phyloP scores from a whole-genome alignment of 371 early-diverging fungal genomes.

The Phascolomyces articulosus region DNA sequence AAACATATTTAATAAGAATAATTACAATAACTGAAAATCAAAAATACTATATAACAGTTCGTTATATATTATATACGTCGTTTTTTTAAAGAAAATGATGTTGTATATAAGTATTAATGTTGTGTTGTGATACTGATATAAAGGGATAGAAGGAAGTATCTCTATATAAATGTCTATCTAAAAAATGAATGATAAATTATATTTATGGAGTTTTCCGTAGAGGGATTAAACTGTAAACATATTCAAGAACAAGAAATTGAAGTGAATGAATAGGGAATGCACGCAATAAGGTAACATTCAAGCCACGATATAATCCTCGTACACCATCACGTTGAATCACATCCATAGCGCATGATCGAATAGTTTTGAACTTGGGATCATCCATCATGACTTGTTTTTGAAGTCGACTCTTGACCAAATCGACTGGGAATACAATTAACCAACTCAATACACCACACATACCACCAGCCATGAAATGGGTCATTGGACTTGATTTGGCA shows the following conservation, averaged over 20 bases:
- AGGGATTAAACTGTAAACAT: slow-evolving; percentile 49
- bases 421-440: slow-evolving; percentile 81
- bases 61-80: too few relatives aligned
- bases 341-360: slow-evolving; percentile 51
- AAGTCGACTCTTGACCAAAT: slow-evolving; percentile 73
- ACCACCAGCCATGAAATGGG: slow-evolving; percentile 76
- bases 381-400: slow-evolving; percentile 73
- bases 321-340: slow-evolving; percentile 60
- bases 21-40: too few relatives aligned
- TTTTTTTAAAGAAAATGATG: too few relatives aligned
- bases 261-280: slow-evolving; percentile 85
- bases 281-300: slow-evolving; percentile 74
- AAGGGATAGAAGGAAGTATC: too few relatives aligned
- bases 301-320: slow-evolving; percentile 72
- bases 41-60: too few relatives aligned
- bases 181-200: too few relatives aligned
- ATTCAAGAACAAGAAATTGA: slow-evolving; percentile 67
- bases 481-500: slow-evolving; percentile 59
- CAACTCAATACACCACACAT: slow-evolving; percentile 79
- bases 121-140: too few relatives aligned
- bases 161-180: too few relatives aligned
- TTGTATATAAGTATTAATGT: too few relatives aligned
- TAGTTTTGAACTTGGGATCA: slow-evolving; percentile 43
- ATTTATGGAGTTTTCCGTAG: not conserved
- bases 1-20: too few relatives aligned